A percentile compares a stretch with the other conserved stretches of the same genome.
phyloP scores from a whole-genome alignment of 768 basidiomycete genomes.

The Naganishia vaughanmartiniae region DNA sequence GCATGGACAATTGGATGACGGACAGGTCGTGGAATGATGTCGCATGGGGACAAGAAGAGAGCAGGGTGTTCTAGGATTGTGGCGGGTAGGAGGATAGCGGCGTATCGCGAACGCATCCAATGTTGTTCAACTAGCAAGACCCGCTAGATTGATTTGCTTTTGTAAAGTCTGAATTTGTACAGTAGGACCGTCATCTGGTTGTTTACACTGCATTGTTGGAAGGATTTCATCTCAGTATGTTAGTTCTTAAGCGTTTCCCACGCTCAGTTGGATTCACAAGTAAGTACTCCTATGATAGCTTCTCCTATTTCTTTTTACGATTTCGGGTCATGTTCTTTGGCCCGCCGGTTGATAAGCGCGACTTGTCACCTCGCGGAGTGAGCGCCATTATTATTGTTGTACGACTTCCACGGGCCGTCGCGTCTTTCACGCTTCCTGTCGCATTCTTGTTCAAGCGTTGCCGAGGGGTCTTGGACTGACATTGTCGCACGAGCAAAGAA shows the following conservation, averaged over 20 bases:
- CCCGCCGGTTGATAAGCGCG: no score
- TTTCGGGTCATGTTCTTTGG: no score
- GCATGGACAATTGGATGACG: neutral
- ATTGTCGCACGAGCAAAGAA: no score
- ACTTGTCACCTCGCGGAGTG: no score
- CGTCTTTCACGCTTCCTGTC: no score
- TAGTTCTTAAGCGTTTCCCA: neutral
- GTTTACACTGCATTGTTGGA: neutral
- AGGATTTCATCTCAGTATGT: neutral
- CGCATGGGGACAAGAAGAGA: neutral
- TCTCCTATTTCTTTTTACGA: no score
- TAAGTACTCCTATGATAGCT: no score
- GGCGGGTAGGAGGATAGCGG: neutral
- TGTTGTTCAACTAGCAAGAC: neutral
- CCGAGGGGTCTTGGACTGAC: no score
- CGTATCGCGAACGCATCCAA: neutral
- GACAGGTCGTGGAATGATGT: neutral
- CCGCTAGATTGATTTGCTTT: neutral
- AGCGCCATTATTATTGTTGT: no score
- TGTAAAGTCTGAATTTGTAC: neutral
- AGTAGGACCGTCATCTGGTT: neutral
- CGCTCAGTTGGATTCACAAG: no score
- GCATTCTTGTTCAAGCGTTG: no score
- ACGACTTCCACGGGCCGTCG: no score
- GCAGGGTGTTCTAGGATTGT: neutral